Evolutionary conservation across 169 alveolate species (phyloP), one percentile per base, ranked within the genome.

Genomic region (Eimeria acervulina): DNA sequence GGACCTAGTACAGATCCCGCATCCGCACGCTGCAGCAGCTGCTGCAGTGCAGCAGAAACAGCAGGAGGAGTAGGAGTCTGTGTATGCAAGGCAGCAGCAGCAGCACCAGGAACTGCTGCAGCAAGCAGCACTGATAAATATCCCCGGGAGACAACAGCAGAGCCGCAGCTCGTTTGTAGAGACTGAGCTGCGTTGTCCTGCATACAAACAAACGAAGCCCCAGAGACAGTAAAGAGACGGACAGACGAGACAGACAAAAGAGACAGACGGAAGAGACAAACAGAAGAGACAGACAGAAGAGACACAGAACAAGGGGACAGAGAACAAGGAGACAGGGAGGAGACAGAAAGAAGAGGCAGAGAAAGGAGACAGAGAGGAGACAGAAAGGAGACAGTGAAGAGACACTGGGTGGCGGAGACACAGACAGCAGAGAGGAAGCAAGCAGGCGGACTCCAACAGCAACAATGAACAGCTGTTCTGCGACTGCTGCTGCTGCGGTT

Each of bases 81-180:
- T n/a, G 90, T n/a, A 51, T 26, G 44, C 72, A 81, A 33, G 26
- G 90, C 90, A 44, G 90, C 90, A 28, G 55, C 70, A 44, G 90
- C 70, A 44, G 90, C 70, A 47, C 55, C 55, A 47, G 55, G 55
- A 7, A 47, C 55, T 28, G 90, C 70, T 21, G 70, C 90, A 21
- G 90, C 40, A 3, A 81, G 90, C 70, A 81, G 72, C 28, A 51
- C 40, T 3, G 72, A 44, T 15, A 81, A 51, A 26, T 81, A 81
- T 26, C 47, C 70, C 1, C 28, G 8, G 47, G 90, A 44, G 47
- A 81, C 70, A n/a, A 81, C 72, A 15, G 90, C 33, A 8, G 90
- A 51, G 26, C 90, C 90, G 44, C 42, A 81, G 31, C 70, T 42
- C 13, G 44, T 33, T 36, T 81, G 90, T 23, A 81, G 21, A 6